These are phyloP conservation scores for Vickermania ingenoplastis DNA, from an alignment of 208 protist species.

Conservation along the genomic window DNA sequence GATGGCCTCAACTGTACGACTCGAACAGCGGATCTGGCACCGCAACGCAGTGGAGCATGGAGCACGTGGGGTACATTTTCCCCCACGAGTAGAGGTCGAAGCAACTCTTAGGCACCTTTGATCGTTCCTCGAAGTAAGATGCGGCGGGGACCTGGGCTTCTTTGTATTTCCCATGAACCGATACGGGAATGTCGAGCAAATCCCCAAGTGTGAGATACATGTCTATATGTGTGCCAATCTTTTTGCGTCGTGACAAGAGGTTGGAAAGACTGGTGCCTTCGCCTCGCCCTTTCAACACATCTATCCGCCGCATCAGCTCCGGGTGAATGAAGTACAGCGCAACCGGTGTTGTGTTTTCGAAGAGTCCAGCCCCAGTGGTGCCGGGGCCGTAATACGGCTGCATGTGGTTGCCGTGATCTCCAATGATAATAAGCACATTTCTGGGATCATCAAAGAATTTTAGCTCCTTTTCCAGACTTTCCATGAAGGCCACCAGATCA, in stretches of 20 bases:
- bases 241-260: neutral
- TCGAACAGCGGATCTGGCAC: too few species aligned
- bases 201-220: constrained; percentile 2
- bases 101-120: too few species aligned
- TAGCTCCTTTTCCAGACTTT: neutral
- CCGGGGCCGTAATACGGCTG: neutral
- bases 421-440: neutral
- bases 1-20: too few species aligned
- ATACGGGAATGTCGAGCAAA: neutral
- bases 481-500: neutral
- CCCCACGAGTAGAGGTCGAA: too few species aligned
- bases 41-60: too few species aligned
- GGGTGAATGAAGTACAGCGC: neutral
- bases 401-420: constrained; percentile 3
- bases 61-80: too few species aligned
- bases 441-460: neutral
- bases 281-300: neutral
- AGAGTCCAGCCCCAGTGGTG: neutral
- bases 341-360: neutral
- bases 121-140: too few species aligned
- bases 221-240: neutral
- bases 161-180: too few species aligned
- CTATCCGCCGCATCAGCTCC: neutral
- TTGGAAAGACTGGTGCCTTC: neutral
- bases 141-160: too few species aligned